These are phyloP conservation scores for Euphorbia tirucalli DNA, from an alignment of 345 rosid species.

Conservation along the genomic window DNA sequence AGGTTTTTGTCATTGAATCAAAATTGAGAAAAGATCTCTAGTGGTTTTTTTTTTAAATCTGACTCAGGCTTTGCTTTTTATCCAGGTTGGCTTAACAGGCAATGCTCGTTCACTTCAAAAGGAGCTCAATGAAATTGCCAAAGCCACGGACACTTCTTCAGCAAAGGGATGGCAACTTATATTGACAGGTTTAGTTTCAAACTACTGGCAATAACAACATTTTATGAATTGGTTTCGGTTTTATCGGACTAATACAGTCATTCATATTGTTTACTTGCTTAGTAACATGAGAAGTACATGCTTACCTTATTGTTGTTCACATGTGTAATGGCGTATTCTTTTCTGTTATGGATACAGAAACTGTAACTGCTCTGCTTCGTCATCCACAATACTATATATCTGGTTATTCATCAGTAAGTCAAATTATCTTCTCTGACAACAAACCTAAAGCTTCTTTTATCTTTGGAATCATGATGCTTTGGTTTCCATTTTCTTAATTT, in stretches of 20 bases:
- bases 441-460: neutral
- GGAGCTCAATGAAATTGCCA: conserved; percentile 25
- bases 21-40: too few relatives aligned
- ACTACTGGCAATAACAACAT: neutral
- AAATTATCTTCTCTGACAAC: neutral
- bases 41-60: neutral
- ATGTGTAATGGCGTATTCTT: too few relatives aligned
- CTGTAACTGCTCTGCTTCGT: conserved; percentile 17
- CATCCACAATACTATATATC: conserved; percentile 15
- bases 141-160: conserved; percentile 17
- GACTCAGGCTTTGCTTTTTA: neutral
- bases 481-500: neutral
- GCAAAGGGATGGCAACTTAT: conserved; percentile 23
- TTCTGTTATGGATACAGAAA: conserved; percentile 15
- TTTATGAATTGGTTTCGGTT: neutral
- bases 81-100: conserved; percentile 27
- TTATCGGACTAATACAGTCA: too few relatives aligned
- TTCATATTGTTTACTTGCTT: neutral
- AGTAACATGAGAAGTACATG: neutral
- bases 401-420: conserved; percentile 25
- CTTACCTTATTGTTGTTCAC: neutral
- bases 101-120: conserved; percentile 25
- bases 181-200: conserved; percentile 10
- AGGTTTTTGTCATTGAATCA: too few relatives aligned
- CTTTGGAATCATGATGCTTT: neutral